These are phyloP conservation scores for Crucihimalaya himalaica DNA, from an alignment of 345 rosid species.

Conservation along the genomic window DNA sequence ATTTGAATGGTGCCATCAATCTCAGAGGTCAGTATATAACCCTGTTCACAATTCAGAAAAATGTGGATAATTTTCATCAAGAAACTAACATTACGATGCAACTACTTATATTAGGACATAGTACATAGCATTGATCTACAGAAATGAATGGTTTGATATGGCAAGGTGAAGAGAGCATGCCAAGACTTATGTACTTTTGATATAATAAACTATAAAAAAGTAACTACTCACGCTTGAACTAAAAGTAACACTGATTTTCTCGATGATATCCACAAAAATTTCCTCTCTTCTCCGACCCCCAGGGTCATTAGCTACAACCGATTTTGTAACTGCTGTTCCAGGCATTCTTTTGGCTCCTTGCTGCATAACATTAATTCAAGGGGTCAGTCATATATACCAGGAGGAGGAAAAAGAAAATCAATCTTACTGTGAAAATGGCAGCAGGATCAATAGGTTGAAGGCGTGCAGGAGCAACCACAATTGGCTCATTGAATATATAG, in stretches of 20 bases:
- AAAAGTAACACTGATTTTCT: slow-evolving; percentile 98
- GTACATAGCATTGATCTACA: not conserved
- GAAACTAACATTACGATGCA: slow-evolving; percentile 12
- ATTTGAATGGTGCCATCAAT: slow-evolving; percentile 99
- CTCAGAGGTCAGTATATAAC: slow-evolving; percentile 95
- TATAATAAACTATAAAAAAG: slow-evolving; percentile 6
- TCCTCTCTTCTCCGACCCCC: slow-evolving; percentile 98
- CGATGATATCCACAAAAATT: slow-evolving; percentile 95
- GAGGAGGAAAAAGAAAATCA: not conserved
- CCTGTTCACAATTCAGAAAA: slow-evolving; percentile 48
- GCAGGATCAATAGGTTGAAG: slow-evolving; percentile 92
- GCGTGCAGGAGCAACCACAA: slow-evolving; percentile 76
- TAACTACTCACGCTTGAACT: slow-evolving; percentile 85
- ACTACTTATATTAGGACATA: not conserved
- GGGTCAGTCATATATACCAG: slow-evolving; percentile 29
- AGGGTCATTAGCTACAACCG: slow-evolving; percentile 96
- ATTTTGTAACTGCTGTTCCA: slow-evolving; percentile 95
- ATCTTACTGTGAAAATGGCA: slow-evolving; percentile 81
- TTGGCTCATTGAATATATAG: slow-evolving; percentile 91
- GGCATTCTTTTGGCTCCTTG: slow-evolving; percentile 98
- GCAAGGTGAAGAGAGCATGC: slow-evolving; percentile 10
- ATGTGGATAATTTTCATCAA: not conserved
- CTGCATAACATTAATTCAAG: slow-evolving; percentile 49
- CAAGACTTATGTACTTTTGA: not conserved
- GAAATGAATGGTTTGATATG: not conserved